Evolutionary conservation across 2,329 filamentous ascomycete genomes (phyloP).

Genomic region (Beauveria sp.): DNA sequence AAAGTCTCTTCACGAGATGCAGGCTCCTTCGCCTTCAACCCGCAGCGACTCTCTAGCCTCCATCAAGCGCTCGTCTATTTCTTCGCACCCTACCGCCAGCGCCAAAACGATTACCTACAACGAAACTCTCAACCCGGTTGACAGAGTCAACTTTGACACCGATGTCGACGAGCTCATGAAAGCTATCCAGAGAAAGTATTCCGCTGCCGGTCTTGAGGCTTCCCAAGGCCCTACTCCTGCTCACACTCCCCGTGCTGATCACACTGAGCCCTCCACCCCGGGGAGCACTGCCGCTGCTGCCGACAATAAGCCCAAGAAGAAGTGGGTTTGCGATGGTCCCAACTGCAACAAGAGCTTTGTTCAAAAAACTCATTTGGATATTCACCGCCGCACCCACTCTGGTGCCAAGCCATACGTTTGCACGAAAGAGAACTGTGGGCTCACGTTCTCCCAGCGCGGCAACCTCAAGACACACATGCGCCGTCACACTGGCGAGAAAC

Average conservation of each 20-base stretch:
- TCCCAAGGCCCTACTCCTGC: conserved; percentile 10
- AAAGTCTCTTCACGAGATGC: conserved; percentile 23
- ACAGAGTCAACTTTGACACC: conserved; percentile 63
- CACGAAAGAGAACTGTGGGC: conserved; percentile 63
- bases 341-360: conserved; percentile 76
- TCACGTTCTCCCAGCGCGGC: conserved; percentile 80
- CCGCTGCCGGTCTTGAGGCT: conserved; percentile 23
- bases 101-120: conserved; percentile 38
- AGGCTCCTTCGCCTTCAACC: conserved; percentile 24
- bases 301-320: conserved; percentile 38
- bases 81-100: conserved; percentile 22
- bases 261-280: conserved; percentile 23
- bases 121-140: conserved; percentile 36
- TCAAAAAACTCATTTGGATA: conserved; percentile 89
- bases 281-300: conserved; percentile 19
- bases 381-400: conserved; percentile 81
- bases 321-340: conserved; percentile 65
- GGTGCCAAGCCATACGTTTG: conserved; percentile 82
- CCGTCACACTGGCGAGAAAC: conserved; percentile 79
- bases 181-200: conserved; percentile 65
- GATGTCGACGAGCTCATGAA: conserved; percentile 85
- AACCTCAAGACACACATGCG: conserved; percentile 90
- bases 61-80: conserved; percentile 11
- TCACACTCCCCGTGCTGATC: conserved; percentile 1
- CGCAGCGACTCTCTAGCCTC: conserved; percentile 26